Conservation (phyloP, 2,329 filamentous ascomycete genomes). For the Botrytis cinerea region DNA sequence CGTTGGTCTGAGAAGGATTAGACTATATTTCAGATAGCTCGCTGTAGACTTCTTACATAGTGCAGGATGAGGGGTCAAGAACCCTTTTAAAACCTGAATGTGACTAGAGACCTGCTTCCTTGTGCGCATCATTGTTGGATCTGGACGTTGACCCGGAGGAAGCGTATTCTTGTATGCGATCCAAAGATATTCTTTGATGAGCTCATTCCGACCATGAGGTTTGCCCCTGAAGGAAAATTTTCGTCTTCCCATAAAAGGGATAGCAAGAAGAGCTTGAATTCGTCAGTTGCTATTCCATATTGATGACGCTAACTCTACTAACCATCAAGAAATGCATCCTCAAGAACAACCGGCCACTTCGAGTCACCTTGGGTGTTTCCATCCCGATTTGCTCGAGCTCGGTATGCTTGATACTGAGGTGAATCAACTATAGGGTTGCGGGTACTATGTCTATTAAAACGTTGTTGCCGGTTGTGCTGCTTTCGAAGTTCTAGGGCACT, state of each 20-base stretch:
- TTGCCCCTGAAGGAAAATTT: slow-evolving; percentile 67
- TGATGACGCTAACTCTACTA: slow-evolving; percentile 38
- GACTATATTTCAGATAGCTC: slow-evolving; percentile 1
- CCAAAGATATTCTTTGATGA: slow-evolving; percentile 69
- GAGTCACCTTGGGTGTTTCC: slow-evolving; percentile 60
- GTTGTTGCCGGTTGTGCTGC: slow-evolving; percentile 39
- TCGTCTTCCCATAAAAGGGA: slow-evolving; percentile 65
- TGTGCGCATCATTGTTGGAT: slow-evolving; percentile 48
- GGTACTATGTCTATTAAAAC: slow-evolving; percentile 37
- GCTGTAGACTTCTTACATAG: slow-evolving; percentile 51
- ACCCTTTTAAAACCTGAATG: slow-evolving; percentile 70
- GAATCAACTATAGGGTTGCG: slow-evolving; percentile 63
- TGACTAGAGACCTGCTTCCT: slow-evolving; percentile 70
- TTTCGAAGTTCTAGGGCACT: slow-evolving; percentile 39
- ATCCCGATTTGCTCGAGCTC: slow-evolving; percentile 64
- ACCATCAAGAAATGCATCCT: slow-evolving; percentile 70
- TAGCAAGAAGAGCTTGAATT: slow-evolving; percentile 58
- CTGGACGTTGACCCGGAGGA: slow-evolving; percentile 49
- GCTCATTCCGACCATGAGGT: slow-evolving; percentile 68
- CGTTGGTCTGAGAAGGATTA: slow-evolving; percentile 46
- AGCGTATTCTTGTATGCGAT: slow-evolving; percentile 47
- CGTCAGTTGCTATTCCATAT: slow-evolving; percentile 1
- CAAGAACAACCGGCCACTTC: slow-evolving; percentile 63
- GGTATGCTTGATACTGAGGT: slow-evolving; percentile 65
- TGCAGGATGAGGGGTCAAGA: slow-evolving; percentile 61